Conservation (phyloP, 768 basidiomycete genomes). For the Kwoniella shandongensis region DNA sequence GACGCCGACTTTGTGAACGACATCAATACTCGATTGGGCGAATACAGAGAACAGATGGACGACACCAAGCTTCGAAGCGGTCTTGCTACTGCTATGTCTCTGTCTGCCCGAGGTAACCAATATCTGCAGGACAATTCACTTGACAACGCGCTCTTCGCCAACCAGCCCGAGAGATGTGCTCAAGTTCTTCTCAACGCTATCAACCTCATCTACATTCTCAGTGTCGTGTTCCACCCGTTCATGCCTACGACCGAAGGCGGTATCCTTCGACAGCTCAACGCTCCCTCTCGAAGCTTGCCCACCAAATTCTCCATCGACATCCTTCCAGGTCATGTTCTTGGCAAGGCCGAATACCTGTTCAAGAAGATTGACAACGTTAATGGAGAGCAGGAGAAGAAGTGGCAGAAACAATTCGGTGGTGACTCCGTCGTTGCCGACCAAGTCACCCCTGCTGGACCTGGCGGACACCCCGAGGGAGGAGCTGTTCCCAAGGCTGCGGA, state of each 20-base stretch:
- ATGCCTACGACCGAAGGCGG: constrained; percentile 86
- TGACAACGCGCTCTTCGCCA: constrained; percentile 80
- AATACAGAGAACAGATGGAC: constrained; percentile 86
- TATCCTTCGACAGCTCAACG: constrained; percentile 84
- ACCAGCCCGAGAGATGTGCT: constrained; percentile 79
- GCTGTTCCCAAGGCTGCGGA: constrained; percentile 54
- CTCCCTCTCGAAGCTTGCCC: constrained; percentile 78
- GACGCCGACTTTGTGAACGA: constrained; percentile 68
- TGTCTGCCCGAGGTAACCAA: constrained; percentile 84
- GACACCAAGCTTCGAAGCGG: constrained; percentile 83
- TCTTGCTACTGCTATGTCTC: constrained; percentile 80
- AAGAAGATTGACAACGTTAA: constrained; percentile 78
- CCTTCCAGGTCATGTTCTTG: constrained; percentile 79
- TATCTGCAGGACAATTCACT: constrained; percentile 93
- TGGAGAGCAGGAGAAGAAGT: constrained; percentile 63
- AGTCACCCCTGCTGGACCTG: constrained; percentile 44
- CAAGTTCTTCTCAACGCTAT: constrained; percentile 84
- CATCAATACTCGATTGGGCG: constrained; percentile 72
- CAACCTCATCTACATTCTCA: constrained; percentile 89
- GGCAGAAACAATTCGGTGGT: constrained; percentile 78
- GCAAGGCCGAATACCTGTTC: constrained; percentile 85
- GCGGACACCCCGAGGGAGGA: constrained; percentile 55
- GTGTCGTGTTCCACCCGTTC: constrained; percentile 85
- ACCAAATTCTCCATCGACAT: constrained; percentile 72
- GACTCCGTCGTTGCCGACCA: constrained; percentile 43